A percentile compares a stretch with the other conserved stretches of the same genome.
phyloP scores from a whole-genome alignment of 1,284 basidiomycete genomes.

The Phylloboletellus chloephorus region DNA sequence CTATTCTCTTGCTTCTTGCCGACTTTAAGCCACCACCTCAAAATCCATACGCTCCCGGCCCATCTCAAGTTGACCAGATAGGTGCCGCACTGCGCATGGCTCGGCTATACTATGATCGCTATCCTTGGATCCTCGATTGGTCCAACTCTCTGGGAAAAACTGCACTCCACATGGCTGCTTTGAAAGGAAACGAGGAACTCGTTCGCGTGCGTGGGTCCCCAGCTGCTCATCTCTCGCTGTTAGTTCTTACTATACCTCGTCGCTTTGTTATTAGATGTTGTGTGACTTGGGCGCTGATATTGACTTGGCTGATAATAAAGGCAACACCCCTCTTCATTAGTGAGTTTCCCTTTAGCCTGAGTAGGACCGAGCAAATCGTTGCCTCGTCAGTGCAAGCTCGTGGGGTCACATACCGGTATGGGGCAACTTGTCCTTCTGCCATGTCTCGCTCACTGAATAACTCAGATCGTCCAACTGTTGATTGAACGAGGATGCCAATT shows the following conservation, averaged over 20 bases:
- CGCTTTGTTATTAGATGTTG: constrained; percentile 56
- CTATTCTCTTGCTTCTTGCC: constrained; percentile 82
- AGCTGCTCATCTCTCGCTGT: constrained; percentile 9
- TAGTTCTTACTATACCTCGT: constrained; percentile 19
- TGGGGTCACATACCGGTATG: constrained; percentile 76
- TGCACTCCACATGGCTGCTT: constrained; percentile 80
- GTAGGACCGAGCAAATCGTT: constrained; percentile 11
- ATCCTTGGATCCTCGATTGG: constrained; percentile 85
- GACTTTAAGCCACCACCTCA: constrained; percentile 58
- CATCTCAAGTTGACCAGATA: constrained; percentile 55
- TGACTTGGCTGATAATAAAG: constrained; percentile 83
- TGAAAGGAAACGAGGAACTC: constrained; percentile 86
- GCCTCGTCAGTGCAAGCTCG: constrained; percentile 61
- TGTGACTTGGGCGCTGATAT: constrained; percentile 85
- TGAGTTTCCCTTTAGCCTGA: constrained; percentile 37
- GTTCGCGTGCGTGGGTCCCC: constrained; percentile 56
- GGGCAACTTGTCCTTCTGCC: constrained; percentile 7
- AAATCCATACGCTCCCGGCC: constrained; percentile 42
- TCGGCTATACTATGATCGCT: constrained; percentile 73
- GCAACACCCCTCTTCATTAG: constrained; percentile 93
- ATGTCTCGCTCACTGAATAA: constrained; percentile 12
- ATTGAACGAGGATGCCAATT: constrained; percentile 86
- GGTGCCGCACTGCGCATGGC: constrained; percentile 76
- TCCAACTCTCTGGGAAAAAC: constrained; percentile 85
- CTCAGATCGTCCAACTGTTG: constrained; percentile 76